A percentile compares a stretch with the other conserved stretches of the same genome.
Conservation (phyloP, 1,284 basidiomycete genomes). For the Puccinia coronata region DNA sequence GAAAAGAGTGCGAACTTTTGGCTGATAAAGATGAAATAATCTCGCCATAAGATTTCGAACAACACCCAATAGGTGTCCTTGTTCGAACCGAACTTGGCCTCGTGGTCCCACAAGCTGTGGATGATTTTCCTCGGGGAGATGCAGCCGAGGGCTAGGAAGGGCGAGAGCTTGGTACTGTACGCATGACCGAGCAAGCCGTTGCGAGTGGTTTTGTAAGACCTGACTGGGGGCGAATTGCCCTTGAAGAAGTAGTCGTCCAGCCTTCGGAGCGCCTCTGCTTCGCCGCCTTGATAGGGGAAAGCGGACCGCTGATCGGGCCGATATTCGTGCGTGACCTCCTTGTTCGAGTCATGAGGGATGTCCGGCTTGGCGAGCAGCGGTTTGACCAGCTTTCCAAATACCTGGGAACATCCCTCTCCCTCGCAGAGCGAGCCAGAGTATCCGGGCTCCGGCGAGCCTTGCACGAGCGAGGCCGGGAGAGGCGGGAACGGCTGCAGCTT, state of each 20-base stretch:
- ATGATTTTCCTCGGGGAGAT: slow-evolving; percentile 62
- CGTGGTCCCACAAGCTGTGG: slow-evolving; percentile 59
- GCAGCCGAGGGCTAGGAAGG: slow-evolving; percentile 62
- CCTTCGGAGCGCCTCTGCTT: slow-evolving; percentile 59
- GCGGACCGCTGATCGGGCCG: slow-evolving; percentile 56
- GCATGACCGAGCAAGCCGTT: slow-evolving; percentile 64
- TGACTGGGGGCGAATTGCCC: slow-evolving; percentile 58
- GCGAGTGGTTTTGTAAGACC: slow-evolving; percentile 64
- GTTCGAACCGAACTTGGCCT: slow-evolving; percentile 58
- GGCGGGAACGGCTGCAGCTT: slow-evolving; percentile 51
- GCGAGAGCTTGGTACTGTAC: slow-evolving; percentile 65
- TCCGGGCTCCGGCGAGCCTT: slow-evolving; percentile 57
- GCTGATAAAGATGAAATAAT: slow-evolving; percentile 64
- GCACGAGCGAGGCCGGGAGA: slow-evolving; percentile 52
- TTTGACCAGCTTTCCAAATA: slow-evolving; percentile 54
- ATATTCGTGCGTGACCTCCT: slow-evolving; percentile 17
- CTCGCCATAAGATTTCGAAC: slow-evolving; percentile 65
- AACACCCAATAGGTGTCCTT: slow-evolving; percentile 61
- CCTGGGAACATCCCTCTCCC: slow-evolving; percentile 51
- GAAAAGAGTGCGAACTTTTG: slow-evolving; percentile 53
- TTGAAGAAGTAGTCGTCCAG: slow-evolving; percentile 60
- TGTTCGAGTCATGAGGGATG: slow-evolving; percentile 54
- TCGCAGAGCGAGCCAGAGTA: slow-evolving; percentile 45
- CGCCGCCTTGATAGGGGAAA: slow-evolving; percentile 62
- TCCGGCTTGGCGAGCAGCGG: slow-evolving; percentile 56